Evolutionary conservation across 2,329 filamentous ascomycete genomes (phyloP).

Genomic region (Pezicula rhizophila): DNA sequence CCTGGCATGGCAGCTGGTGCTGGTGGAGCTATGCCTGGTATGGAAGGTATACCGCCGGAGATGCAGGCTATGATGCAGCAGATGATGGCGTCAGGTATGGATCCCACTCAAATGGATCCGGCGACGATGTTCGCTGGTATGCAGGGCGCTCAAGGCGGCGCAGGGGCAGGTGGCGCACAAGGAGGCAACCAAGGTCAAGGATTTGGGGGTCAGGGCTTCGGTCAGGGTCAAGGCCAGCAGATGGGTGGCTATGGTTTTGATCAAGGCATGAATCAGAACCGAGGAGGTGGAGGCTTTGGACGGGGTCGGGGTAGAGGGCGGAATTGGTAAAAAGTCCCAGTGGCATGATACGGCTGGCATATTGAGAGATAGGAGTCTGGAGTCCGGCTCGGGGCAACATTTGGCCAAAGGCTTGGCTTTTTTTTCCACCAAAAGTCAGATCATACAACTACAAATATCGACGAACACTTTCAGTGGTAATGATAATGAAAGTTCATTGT

Average conservation of each 20-base stretch:
- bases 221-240: slow-evolving; percentile 25
- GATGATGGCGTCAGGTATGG: slow-evolving; percentile 61
- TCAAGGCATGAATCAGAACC: slow-evolving; percentile 21
- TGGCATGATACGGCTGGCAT: too few relatives aligned
- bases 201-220: slow-evolving; percentile 47
- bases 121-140: slow-evolving; percentile 54
- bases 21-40: slow-evolving; percentile 41
- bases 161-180: slow-evolving; percentile 39
- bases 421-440: too few relatives aligned
- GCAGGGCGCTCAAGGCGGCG: slow-evolving; percentile 38
- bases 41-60: slow-evolving; percentile 59
- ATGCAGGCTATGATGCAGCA: slow-evolving; percentile 67
- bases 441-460: too few relatives aligned
- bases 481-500: too few relatives aligned
- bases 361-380: too few relatives aligned
- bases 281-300: slow-evolving; percentile 27
- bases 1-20: slow-evolving; percentile 31
- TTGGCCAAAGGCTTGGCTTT: too few relatives aligned
- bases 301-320: slow-evolving; percentile 24
- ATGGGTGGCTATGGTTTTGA: slow-evolving; percentile 24
- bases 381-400: too few relatives aligned
- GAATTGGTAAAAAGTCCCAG: slow-evolving; percentile 12
- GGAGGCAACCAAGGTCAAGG: slow-evolving; percentile 37
- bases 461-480: too few relatives aligned
- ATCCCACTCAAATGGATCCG: slow-evolving; percentile 62